Evolutionary conservation across 2,329 filamentous ascomycete genomes (phyloP), one percentile per base, ranked within the genome.

Genomic region (Hypoxylon sp.): DNA sequence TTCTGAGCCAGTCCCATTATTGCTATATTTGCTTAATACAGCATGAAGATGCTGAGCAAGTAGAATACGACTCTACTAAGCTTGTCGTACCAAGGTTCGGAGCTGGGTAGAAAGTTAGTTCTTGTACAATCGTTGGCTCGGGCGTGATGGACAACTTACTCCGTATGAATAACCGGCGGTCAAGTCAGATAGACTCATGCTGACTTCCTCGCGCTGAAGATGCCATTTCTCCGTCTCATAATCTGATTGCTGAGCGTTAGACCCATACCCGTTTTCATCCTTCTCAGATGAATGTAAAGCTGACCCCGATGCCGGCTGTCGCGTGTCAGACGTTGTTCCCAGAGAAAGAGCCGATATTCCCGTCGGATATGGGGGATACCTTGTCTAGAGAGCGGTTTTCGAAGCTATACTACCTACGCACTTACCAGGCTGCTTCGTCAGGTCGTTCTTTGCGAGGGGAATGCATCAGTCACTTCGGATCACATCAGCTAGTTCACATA

Each of bases 31-130:
- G 11, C 10, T 48, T 5, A 4, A 14, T 1, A 57, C 14, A 17
- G 27, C 54, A 35, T 14, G 17, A 5, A 48, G 17, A 33, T 48
- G 6, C 14, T 25, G 20, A 20, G 40, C 40, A 17, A 20, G 27
- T 14, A 33, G 14, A 22, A 42, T 27, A 50, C n/a, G 25, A 17
- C 22, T 13, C 22, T 54, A 2, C 6, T 6, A 25, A 35, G 17
- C 30, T n/a, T 11, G 42, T 17, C 1, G 27, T n/a, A n/a, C 3
- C 8, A 20, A 20, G 48, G 31, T 2, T 17, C 14, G 6, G 13
- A 50, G n/a, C 27, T 50, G 17, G 7, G 7, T 33, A 20, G 13
- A 57, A 11, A 46, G n/a, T 48, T 30, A 57, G 40, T 37, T 48
- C 25, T 7, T 6, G n/a, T 33, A 13, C 1, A 6, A 10, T 22